These are phyloP conservation scores for Alternaria tenuissima DNA, from an alignment of 2,329 filamentous ascomycete species.

Conservation along the genomic window DNA sequence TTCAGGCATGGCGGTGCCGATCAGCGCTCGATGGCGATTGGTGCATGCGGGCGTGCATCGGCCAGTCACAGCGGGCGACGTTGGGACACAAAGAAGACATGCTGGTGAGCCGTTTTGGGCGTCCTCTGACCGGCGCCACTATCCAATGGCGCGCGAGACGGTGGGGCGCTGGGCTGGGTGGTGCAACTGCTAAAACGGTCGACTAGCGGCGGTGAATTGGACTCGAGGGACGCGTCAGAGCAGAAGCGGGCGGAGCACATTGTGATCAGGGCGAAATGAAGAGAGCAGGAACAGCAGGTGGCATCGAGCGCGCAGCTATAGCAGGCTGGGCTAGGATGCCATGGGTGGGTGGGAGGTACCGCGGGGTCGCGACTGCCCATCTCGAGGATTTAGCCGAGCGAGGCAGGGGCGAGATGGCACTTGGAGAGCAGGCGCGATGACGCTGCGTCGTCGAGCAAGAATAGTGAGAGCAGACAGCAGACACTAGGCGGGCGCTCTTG, in stretches of 20 bases:
- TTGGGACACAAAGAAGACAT: constrained; percentile 25
- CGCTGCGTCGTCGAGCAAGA: neutral
- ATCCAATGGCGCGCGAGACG: constrained; percentile 25
- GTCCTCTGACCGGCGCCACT: constrained; percentile 27
- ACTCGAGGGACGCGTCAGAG: constrained; percentile 41
- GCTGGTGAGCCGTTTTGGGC: constrained; percentile 42
- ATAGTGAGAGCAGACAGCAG: neutral
- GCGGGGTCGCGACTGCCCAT: constrained; percentile 23
- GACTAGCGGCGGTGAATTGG: constrained; percentile 39
- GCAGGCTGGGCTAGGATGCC: constrained; percentile 20
- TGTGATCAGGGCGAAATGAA: constrained; percentile 32
- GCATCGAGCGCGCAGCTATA: constrained; percentile 23
- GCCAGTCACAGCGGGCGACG: constrained; percentile 36
- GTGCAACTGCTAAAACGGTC: constrained; percentile 48
- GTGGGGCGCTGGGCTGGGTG: constrained; percentile 35
- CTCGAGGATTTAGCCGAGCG: constrained; percentile 36
- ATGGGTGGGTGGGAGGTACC: constrained; percentile 13
- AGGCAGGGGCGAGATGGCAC: constrained; percentile 1
- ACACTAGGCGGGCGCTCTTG: neutral
- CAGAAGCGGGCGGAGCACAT: constrained; percentile 24
- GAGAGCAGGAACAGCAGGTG: constrained; percentile 29
- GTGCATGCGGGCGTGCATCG: constrained; percentile 30
- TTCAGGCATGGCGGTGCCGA: constrained; percentile 32
- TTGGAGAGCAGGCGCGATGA: constrained; percentile 7
- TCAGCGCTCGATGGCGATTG: constrained; percentile 30